These are phyloP conservation scores for Didymella pinodella DNA, from an alignment of 2,329 filamentous ascomycete genomes.

Conservation along the genomic window DNA sequence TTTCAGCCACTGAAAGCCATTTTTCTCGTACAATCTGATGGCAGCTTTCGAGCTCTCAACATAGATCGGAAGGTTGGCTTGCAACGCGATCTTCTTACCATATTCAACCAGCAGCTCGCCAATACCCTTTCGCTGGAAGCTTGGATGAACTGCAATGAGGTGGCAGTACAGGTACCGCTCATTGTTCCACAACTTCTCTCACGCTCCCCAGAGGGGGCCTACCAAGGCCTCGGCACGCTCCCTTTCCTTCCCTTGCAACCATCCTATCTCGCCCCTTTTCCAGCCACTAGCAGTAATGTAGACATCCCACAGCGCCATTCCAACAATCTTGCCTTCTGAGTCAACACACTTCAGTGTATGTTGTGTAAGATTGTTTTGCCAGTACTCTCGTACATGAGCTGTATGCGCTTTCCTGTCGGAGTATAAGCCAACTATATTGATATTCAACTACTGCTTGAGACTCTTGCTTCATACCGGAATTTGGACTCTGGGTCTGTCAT, in stretches of 20 bases:
- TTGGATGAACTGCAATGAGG: conserved; percentile 57
- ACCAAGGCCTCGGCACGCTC: conserved; percentile 56
- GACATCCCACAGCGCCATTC: conserved; percentile 59
- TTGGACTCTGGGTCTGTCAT: conserved; percentile 31
- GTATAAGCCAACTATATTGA: conserved; percentile 15
- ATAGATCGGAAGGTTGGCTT: conserved; percentile 55
- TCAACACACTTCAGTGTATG: conserved; percentile 61
- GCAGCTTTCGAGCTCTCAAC: conserved; percentile 58
- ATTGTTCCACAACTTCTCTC: conserved; percentile 34
- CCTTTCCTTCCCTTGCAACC: conserved; percentile 57
- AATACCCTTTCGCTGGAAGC: conserved; percentile 53
- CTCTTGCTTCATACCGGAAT: conserved; percentile 27
- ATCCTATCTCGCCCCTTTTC: conserved; percentile 55
- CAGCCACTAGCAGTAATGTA: conserved; percentile 56
- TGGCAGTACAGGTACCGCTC: conserved; percentile 44
- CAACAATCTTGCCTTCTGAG: conserved; percentile 54
- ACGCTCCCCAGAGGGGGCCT: conserved; percentile 45
- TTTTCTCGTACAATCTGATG: conserved; percentile 56
- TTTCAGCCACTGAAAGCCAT: conserved; percentile 55
- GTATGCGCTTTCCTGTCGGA: conserved; percentile 52
- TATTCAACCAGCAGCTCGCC: conserved; percentile 55
- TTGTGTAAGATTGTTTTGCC: conserved; percentile 52
- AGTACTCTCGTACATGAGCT: conserved; percentile 52
- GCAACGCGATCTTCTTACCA: conserved; percentile 46
- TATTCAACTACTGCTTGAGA: background rate